Conservation (phyloP, 2,329 filamentous ascomycete genomes). For the Colletotrichum musae region DNA sequence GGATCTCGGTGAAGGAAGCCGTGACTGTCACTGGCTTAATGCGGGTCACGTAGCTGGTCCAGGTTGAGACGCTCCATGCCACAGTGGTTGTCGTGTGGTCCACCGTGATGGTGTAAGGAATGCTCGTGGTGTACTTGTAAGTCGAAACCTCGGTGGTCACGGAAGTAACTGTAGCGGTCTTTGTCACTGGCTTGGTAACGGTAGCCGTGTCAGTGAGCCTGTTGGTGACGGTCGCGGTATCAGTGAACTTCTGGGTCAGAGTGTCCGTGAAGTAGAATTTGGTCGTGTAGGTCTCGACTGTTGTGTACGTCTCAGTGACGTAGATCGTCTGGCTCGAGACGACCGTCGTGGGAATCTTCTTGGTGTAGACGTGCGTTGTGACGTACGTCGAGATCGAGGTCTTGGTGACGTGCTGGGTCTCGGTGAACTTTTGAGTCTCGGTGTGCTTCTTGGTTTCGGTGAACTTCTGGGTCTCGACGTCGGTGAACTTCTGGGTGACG, state of each 20-base stretch:
- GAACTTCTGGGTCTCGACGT: slow-evolving; percentile 28
- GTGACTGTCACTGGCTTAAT: slow-evolving; percentile 32
- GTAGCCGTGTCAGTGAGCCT: slow-evolving; percentile 22
- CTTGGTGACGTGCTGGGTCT: slow-evolving; percentile 32
- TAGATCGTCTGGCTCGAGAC: slow-evolving; percentile 34
- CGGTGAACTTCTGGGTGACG: slow-evolving; percentile 32
- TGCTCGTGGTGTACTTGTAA: slow-evolving; percentile 37
- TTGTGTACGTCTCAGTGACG: slow-evolving; percentile 37
- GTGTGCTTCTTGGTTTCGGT: slow-evolving; percentile 32
- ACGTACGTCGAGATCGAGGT: slow-evolving; percentile 36
- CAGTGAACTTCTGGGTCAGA: slow-evolving; percentile 22
- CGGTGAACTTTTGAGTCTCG: slow-evolving; percentile 31
- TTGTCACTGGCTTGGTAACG: slow-evolving; percentile 37
- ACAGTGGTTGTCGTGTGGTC: slow-evolving; percentile 37
- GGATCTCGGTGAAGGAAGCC: slow-evolving; percentile 38
- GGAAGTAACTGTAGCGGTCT: slow-evolving; percentile 30
- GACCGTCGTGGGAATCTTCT: slow-evolving; percentile 33
- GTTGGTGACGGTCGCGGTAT: slow-evolving; percentile 26
- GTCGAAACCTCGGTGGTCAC: slow-evolving; percentile 37
- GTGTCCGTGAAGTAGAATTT: slow-evolving; percentile 36
- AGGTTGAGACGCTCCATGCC: slow-evolving; percentile 28
- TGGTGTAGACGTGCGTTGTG: slow-evolving; percentile 30
- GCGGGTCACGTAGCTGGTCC: slow-evolving; percentile 13
- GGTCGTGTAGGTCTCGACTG: slow-evolving; percentile 27
- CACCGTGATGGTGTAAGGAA: slow-evolving; percentile 36